Conservation (phyloP, 2,329 filamentous ascomycete species). For the Aspergillus udagawae region DNA sequence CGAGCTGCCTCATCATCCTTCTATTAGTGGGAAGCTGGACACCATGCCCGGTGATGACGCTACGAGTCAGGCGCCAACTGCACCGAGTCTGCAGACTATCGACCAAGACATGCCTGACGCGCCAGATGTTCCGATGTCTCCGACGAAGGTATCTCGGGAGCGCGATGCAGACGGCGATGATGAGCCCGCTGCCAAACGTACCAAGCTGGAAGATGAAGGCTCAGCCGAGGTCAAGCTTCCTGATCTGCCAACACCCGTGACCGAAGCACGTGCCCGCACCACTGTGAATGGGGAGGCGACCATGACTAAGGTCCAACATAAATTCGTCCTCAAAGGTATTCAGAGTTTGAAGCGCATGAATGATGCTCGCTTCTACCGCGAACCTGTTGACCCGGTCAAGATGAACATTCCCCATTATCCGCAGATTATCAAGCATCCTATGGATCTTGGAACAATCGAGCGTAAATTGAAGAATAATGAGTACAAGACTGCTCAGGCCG, state of each 20-base stretch:
- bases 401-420: conserved; percentile 73
- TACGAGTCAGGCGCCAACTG: conserved; percentile 13
- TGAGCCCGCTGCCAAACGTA: conserved; percentile 72
- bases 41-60: conserved; percentile 17
- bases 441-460: conserved; percentile 83
- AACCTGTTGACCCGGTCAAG: conserved; percentile 72
- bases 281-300: conserved; percentile 15
- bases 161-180: conserved; percentile 67
- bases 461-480: conserved; percentile 66
- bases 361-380: conserved; percentile 68
- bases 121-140: conserved; percentile 48
- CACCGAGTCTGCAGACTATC: conserved; percentile 18
- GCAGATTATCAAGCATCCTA: conserved; percentile 68
- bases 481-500: conserved; percentile 67
- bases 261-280: conserved; percentile 16
- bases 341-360: conserved; percentile 74
- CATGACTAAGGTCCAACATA: conserved; percentile 43
- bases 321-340: conserved; percentile 38
- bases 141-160: conserved; percentile 64
- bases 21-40: conserved; percentile 12
- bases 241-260: conserved; percentile 37
- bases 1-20: conserved; percentile 34
- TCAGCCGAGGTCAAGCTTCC: conserved; percentile 44
- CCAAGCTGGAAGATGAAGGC: conserved; percentile 63
- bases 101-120: conserved; percentile 56